Percentiles rank a stretch among this genome's conserved stretches.
phyloP scores from a whole-genome alignment of 2,329 filamentous ascomycete species.

The Ophiostoma tasmaniense region DNA sequence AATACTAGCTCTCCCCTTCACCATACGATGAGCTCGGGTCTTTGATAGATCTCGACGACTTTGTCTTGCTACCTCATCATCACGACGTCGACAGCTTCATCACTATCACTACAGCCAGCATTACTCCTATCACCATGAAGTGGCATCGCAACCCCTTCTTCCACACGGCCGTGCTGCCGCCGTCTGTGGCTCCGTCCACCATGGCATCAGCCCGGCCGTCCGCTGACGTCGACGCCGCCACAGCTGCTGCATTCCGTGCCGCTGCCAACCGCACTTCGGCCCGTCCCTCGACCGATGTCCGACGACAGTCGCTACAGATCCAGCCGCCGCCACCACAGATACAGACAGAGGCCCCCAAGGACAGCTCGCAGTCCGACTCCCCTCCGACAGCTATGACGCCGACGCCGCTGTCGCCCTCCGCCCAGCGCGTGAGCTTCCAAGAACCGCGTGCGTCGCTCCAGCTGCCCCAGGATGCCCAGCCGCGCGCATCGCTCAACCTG shows the following conservation, averaged over 20 bases:
- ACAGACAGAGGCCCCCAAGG: neutral
- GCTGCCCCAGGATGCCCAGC: neutral
- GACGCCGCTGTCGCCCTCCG: neutral
- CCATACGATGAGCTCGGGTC: neutral
- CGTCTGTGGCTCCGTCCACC: constrained; percentile 19
- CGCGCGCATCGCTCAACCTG: neutral
- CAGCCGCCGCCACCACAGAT: neutral
- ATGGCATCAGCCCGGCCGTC: constrained; percentile 18
- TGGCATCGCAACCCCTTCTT: constrained; percentile 23
- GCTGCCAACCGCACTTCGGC: neutral
- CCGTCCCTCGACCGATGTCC: neutral
- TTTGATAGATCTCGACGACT: neutral
- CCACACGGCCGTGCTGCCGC: constrained; percentile 21
- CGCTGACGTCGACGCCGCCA: constrained; percentile 17
- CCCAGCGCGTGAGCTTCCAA: neutral
- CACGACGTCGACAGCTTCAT: neutral
- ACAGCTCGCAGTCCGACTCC: neutral
- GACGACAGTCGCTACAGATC: constrained; percentile 1
- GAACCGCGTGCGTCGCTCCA: neutral
- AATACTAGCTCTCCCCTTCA: neutral
- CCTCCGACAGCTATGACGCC: neutral
- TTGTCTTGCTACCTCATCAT: neutral
- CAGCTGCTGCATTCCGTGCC: constrained; percentile 3
- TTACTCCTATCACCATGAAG: constrained; percentile 16
- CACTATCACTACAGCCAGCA: neutral